Conservation (phyloP, 1,284 basidiomycete genomes). For the Apiotrichum laibachii region DNA sequence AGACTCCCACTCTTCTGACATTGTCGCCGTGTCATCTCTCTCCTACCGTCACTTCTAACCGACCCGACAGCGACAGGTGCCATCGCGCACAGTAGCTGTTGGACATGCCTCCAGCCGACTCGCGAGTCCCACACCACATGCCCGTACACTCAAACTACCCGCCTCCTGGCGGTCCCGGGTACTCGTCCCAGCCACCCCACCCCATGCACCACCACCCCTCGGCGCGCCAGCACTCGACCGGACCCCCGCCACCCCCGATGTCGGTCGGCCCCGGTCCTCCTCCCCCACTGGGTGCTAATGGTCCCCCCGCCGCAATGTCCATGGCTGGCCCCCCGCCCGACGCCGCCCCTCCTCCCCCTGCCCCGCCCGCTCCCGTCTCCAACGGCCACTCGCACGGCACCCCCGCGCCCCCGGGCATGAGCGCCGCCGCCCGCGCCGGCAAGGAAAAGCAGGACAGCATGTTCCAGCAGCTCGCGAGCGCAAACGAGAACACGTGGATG, state of each 20-base stretch:
- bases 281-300: constrained; percentile 5
- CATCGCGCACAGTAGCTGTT: no score
- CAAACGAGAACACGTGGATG: constrained; percentile 90
- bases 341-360: constrained; percentile 2
- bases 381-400: constrained; percentile 32
- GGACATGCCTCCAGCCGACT: constrained; percentile 12
- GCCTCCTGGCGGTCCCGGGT: constrained; percentile 16
- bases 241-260: constrained; percentile 25
- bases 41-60: not conserved
- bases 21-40: not conserved
- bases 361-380: constrained; percentile 15
- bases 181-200: constrained; percentile 21
- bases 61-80: not conserved
- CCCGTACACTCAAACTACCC: constrained; percentile 24
- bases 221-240: constrained; percentile 31
- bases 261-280: constrained; percentile 21
- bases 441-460: constrained; percentile 41
- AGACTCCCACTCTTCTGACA: no score
- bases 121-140: constrained; percentile 22
- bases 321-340: constrained; percentile 24
- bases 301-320: constrained; percentile 10
- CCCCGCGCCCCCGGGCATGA: constrained; percentile 12
- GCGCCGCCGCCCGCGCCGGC: constrained; percentile 27
- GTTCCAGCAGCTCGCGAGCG: constrained; percentile 59
- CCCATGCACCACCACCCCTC: constrained; percentile 27